Conservation (phyloP, 805 yeast species). For the Pichia eremophila region DNA sequence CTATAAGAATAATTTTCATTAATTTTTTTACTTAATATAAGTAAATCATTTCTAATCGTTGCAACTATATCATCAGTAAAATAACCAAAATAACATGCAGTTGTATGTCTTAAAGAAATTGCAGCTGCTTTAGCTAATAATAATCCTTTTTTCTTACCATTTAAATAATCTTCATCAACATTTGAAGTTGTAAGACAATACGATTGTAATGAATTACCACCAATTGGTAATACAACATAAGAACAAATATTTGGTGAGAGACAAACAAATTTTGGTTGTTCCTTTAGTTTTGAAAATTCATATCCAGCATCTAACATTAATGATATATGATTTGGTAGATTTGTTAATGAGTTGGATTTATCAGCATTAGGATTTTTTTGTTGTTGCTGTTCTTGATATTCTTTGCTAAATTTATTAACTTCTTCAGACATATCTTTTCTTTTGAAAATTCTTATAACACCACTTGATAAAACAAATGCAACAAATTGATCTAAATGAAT, state of each 20-base stretch:
- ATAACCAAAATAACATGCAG: conserved; percentile 57
- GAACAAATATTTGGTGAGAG: conserved; percentile 47
- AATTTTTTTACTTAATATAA: conserved; percentile 15
- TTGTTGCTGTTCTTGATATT: conserved; percentile 9
- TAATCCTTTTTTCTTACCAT: conserved; percentile 22
- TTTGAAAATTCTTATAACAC: conserved; percentile 37
- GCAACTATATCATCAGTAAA: conserved; percentile 63
- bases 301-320: conserved; percentile 49
- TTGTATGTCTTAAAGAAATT: conserved; percentile 58
- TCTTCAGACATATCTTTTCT: conserved; percentile 25
- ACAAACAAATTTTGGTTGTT: conserved; percentile 28
- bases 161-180: conserved; percentile 6
- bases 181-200: conserved; percentile 14
- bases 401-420: conserved; percentile 19
- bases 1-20: conserved; percentile 21
- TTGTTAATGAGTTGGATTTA: neutral
- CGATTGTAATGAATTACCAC: conserved; percentile 16
- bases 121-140: conserved; percentile 42
- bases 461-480: conserved; percentile 32
- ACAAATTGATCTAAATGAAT: conserved; percentile 33
- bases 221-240: conserved; percentile 24
- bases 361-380: conserved; percentile 2
- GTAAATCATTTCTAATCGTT: conserved; percentile 41
- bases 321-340: conserved; percentile 27
- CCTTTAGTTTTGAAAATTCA: conserved; percentile 30